Percentiles rank a stretch among this genome's conserved stretches.
Evolutionary conservation across 169 alveolate species (phyloP).

Genomic region (Plasmodium gonderi): DNA sequence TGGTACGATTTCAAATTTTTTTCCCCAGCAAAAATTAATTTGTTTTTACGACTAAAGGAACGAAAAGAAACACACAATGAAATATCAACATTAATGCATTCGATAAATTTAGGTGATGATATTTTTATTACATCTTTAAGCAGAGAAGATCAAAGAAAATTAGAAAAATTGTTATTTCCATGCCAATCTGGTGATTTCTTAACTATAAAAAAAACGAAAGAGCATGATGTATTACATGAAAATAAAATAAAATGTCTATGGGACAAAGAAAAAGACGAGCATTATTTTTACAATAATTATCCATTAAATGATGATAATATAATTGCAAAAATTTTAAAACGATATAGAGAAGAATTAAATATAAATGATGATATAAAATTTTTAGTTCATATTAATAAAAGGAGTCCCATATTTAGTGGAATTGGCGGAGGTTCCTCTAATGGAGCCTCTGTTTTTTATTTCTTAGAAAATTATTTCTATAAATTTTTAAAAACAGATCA

Average conservation of each 20-base stretch:
- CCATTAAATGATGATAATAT: conserved; percentile 65
- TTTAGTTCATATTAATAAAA: conserved; percentile 77
- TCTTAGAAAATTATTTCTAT: conserved; percentile 64
- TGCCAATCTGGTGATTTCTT: conserved; percentile 54
- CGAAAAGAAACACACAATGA: conserved; percentile 38
- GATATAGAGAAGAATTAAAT: conserved; percentile 52
- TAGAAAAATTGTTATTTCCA: conserved; percentile 12
- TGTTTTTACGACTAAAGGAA: conserved; percentile 52
- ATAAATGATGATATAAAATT: conserved; percentile 66
- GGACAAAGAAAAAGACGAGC: background rate
- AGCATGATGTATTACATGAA: background rate
- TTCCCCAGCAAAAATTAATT: conserved; percentile 67
- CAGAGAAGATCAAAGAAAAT: conserved; percentile 35
- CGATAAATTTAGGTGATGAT: conserved; percentile 70
- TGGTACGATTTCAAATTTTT: conserved; percentile 63
- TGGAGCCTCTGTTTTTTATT: conserved; percentile 78
- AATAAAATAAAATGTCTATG: background rate
- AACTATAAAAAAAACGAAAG: conserved; percentile 13
- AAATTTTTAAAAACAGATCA: conserved; percentile 4
- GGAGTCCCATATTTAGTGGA: conserved; percentile 81
- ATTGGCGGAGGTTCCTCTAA: conserved; percentile 87
- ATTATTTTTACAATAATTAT: conserved; percentile 17
- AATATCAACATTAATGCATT: conserved; percentile 57
- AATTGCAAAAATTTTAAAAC: conserved; percentile 53
- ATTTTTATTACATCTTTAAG: conserved; percentile 43